These are phyloP conservation scores for Cryptosporidium sp. DNA, from an alignment of 169 alveolate species.

Conservation along the genomic window DNA sequence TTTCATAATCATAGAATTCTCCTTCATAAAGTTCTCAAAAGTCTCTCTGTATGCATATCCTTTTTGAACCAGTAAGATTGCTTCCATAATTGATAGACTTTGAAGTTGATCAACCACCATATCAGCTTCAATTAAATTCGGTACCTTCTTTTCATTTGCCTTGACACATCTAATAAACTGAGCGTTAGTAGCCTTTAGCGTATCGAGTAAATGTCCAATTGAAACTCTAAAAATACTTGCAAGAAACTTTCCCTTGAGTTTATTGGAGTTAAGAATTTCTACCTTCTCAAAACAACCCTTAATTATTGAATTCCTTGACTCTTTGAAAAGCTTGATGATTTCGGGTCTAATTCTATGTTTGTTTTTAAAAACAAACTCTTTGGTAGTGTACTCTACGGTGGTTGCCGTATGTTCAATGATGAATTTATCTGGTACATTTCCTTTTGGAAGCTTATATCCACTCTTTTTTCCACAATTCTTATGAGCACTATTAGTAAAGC, in stretches of 20 bases:
- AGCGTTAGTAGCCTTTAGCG: slow-evolving; percentile 76
- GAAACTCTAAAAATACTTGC: slow-evolving; percentile 80
- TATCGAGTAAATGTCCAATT: slow-evolving; percentile 74
- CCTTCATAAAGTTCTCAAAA: slow-evolving; percentile 76
- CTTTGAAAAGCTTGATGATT: slow-evolving; percentile 71
- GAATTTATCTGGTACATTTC: slow-evolving; percentile 71
- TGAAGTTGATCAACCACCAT: slow-evolving; percentile 72
- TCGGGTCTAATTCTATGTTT: slow-evolving; percentile 78
- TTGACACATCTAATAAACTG: slow-evolving; percentile 78
- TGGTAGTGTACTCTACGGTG: slow-evolving; percentile 78
- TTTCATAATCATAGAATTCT: slow-evolving; percentile 76
- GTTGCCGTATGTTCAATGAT: slow-evolving; percentile 79
- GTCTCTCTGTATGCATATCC: slow-evolving; percentile 77
- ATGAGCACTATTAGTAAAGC: slow-evolving; percentile 78
- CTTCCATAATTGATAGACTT: slow-evolving; percentile 71
- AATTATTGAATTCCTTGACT: slow-evolving; percentile 57
- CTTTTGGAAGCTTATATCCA: slow-evolving; percentile 77
- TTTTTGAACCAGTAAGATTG: slow-evolving; percentile 61
- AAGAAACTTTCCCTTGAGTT: slow-evolving; percentile 79
- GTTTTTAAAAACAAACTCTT: slow-evolving; percentile 79
- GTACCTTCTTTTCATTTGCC: slow-evolving; percentile 51
- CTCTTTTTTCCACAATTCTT: slow-evolving; percentile 74
- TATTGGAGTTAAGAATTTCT: slow-evolving; percentile 77
- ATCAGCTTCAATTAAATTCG: slow-evolving; percentile 70
- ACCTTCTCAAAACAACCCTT: slow-evolving; percentile 75